Conservation (phyloP, 164 flowering plant species). For the Vitis rotundifolia region DNA sequence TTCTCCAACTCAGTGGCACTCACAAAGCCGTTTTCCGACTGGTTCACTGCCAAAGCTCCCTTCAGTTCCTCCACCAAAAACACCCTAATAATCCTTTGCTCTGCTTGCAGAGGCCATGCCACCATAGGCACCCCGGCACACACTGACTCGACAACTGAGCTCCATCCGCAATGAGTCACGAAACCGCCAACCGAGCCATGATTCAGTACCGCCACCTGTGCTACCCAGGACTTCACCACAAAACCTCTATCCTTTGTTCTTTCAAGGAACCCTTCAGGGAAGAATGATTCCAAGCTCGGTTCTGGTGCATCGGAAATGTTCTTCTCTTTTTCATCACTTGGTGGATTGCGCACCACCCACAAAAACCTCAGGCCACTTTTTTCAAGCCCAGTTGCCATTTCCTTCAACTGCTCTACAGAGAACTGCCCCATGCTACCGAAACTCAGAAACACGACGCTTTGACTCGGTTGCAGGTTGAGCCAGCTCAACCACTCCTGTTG, state of each 20-base stretch:
- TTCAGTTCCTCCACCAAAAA: constrained; percentile 28
- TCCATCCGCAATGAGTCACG: constrained; percentile 20
- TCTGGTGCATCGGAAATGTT: constrained; percentile 3
- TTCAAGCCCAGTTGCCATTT: constrained; percentile 45
- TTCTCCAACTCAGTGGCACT: constrained; percentile 6
- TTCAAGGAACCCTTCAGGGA: constrained; percentile 45
- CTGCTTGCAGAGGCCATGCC: constrained; percentile 42
- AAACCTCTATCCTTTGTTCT: constrained; percentile 41
- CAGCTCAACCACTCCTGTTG: constrained; percentile 33
- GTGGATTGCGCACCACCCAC: constrained; percentile 37
- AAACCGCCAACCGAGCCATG: constrained; percentile 31
- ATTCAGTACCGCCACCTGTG: constrained; percentile 29
- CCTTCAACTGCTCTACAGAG: constrained; percentile 32
- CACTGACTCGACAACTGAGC: constrained; percentile 9
- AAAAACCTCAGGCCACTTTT: constrained; percentile 40
- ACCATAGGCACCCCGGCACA: constrained; percentile 31
- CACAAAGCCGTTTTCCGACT: not conserved
- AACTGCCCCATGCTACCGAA: constrained; percentile 49
- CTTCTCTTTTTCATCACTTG: too few relatives aligned
- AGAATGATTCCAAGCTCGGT: constrained; percentile 23
- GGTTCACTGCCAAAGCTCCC: constrained; percentile 16
- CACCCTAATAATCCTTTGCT: constrained; percentile 28
- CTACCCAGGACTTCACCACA: constrained; percentile 48
- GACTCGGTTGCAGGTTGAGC: constrained; percentile 40
- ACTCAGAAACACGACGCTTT: constrained; percentile 39